Base-by-base conservation (phyloP, 805 yeast species). In the Pichia manshurica region DNA sequence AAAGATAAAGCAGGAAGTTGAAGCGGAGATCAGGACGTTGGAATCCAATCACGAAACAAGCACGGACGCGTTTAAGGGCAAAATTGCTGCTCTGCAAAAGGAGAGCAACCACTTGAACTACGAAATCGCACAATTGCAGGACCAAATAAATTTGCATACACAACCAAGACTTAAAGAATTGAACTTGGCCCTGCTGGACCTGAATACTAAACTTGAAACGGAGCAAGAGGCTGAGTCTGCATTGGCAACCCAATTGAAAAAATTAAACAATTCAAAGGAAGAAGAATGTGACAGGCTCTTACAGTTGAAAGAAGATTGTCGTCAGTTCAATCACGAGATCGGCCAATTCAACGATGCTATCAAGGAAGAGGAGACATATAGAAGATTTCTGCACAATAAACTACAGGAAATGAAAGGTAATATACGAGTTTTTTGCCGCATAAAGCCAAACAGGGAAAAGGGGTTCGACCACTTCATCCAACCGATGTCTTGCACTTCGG, bases 361-460 rank as follows among this genome's bases (percentile, higher is more conserved):
- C 4, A 44, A 57, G n/a, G 57, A 57, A 31, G 66, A 66, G 39
- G 63, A 61, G 20, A 51, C 45, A 25, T 50, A 40, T 33, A 70
- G 96, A 51, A 69, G 96, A 9, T 58, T 66, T 13, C 62, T 86
- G 1, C 96, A 88, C 58, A 82, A 87, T 59, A 73, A 71, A 52
- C 68, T 91, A 5, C 96, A 89, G 63, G 96, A 87, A 50, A 63
- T 91, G 34, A 86, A 89, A 63, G 98, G 99, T 1, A 93, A 88
- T 57, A 89, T 93, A 31, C 68, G 98, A 41, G 97, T 91, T 0
- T 87, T 83, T 57, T 91, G 97, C 61, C 73, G 99, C 34, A 72
- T 91, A 5, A 73, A 95, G 46, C 96, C 96, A 0, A 67, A 71
- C 5, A 38, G 5, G 8, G 36, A 36, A 4, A 43, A 12, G 51